phyloP scores from a whole-genome alignment of 257 asterid species.

The Salvia hispanica region DNA sequence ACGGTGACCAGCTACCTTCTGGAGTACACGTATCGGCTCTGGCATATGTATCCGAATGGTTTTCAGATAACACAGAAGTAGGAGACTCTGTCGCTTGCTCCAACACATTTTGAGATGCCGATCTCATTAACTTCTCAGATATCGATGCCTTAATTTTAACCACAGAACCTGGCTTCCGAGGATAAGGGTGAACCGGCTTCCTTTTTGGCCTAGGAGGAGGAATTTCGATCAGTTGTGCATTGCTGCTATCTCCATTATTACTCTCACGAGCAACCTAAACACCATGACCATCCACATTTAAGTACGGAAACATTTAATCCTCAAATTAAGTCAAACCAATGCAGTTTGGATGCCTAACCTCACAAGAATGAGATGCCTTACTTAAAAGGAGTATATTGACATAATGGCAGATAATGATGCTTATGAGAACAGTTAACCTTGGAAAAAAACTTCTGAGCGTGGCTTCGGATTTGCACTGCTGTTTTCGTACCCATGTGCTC shows the following conservation, averaged over 20 bases:
- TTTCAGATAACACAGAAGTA: slow-evolving; percentile 65
- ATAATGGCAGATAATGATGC: slow-evolving; percentile 36
- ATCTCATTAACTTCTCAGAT: slow-evolving; percentile 38
- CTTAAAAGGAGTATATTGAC: slow-evolving; percentile 36
- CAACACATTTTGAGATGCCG: slow-evolving; percentile 35
- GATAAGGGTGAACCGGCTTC: slow-evolving; percentile 90
- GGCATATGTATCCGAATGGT: slow-evolving; percentile 55
- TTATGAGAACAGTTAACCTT: slow-evolving; percentile 66
- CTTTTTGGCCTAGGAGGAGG: slow-evolving; percentile 99
- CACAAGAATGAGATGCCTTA: slow-evolving; percentile 42
- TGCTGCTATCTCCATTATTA: slow-evolving; percentile 42
- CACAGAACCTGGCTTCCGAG: slow-evolving; percentile 63
- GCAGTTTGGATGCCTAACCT: slow-evolving; percentile 41
- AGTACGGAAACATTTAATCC: neutral
- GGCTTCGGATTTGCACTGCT: slow-evolving; percentile 96
- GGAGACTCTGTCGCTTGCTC: slow-evolving; percentile 69
- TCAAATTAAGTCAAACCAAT: neutral
- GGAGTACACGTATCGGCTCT: slow-evolving; percentile 38
- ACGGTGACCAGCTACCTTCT: slow-evolving; percentile 48
- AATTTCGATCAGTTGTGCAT: slow-evolving; percentile 62
- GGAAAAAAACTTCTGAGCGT: slow-evolving; percentile 93
- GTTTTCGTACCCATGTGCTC: slow-evolving; percentile 92
- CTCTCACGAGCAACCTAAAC: slow-evolving; percentile 80
- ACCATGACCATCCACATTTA: slow-evolving; percentile 22
- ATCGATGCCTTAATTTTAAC: slow-evolving; percentile 32